Evolutionary conservation across 345 rosid genomes (phyloP), one percentile per base, ranked within the genome.

Genomic region (Brassica carinata): DNA sequence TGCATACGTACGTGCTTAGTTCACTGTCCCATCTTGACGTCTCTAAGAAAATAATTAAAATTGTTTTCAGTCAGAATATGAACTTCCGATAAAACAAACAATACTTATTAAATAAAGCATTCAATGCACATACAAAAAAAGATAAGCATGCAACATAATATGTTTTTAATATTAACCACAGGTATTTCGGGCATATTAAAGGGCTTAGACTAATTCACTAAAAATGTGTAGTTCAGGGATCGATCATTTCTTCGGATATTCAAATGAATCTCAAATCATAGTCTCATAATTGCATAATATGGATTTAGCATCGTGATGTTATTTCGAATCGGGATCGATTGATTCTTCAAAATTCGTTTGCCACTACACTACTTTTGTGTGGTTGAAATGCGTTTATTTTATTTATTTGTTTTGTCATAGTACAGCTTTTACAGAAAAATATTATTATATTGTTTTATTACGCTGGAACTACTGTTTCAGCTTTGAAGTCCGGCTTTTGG

Each of bases 1-100:
- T 14, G 59, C 29, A 6, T 38, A 68, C 68, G 79, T 76, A 68
- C 57, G 45, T 38, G 67, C 67, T 76, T 67, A 57, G 73, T 76
- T 68, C 73, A 68, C 79, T 58, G 57, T 36, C 57, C 67, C 40
- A 59, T 68, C 66, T 27, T 13, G 66, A 27, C 66, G 66, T 62
- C 68, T 38, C 31, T 40, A 67, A 40, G 43, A 43, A 30, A 29
- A 5, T 0, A 31, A 55, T 55, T 55, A 31, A 5, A 10, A 18
- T 10, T 31, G 15, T 55, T 51, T 29, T 9, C 27, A 31, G 4
- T 30, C 3, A 18, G 10, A 68, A 53, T 45, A 62, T 15, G 26
- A 59, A 43, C 10, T 10, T 31, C 23, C 51, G 67, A 7, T 5
- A 31, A 51, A 5, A 18, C 23, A 30, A 13, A 15, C 27, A 1